Base-by-base conservation (phyloP, 441 rosid species). In the Mallotus japonicus region DNA sequence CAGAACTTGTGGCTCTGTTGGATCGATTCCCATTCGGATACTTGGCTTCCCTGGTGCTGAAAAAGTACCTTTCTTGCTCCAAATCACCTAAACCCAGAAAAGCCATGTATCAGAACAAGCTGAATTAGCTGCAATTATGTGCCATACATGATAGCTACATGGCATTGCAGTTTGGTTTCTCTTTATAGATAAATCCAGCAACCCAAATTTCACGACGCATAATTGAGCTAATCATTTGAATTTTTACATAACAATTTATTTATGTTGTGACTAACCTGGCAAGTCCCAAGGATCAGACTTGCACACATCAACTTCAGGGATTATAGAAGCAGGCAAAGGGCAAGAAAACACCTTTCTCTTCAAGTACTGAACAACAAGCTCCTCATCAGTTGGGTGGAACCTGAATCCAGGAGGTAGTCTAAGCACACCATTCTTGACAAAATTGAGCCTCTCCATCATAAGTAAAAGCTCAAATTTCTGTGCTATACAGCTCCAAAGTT, bases 221-320 rank as follows among this genome's bases (percentile, higher is more conserved):
- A 47, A 70, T 46, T n/a, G 11, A 56, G 46, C 8, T 9, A 63
- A 24, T 34, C 3, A 24, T 11, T 44, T 22, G n/a, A 40, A 15
- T 16, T 62, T 10, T 51, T 20, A n/a, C n/a, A 13, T 53, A 40
- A 1, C 14, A 11, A 13, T 49, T 2, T 42, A 28, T 24, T 10
- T 62, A 8, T 37, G 19, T 22, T 60, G 12, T 0, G 1, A 70
- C 88, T 58, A 74, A 95, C 99, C 99, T 73, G 99, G 99, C 77
- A 95, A 87, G 47, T 95, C 95, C 98, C 99, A 93, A 75, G 99
- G 98, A 84, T 93, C 97, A 75, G 93, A 86, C 81, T 87, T 89
- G 89, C 92, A 95, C 70, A 91, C 97, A 82, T 95, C 96, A 32
- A 91, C 87, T 67, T 95, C 97, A 65, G 91, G 97, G 64, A 95